Base-by-base conservation (phyloP, 2,329 filamentous ascomycete species). In the Alternaria sp. region DNA sequence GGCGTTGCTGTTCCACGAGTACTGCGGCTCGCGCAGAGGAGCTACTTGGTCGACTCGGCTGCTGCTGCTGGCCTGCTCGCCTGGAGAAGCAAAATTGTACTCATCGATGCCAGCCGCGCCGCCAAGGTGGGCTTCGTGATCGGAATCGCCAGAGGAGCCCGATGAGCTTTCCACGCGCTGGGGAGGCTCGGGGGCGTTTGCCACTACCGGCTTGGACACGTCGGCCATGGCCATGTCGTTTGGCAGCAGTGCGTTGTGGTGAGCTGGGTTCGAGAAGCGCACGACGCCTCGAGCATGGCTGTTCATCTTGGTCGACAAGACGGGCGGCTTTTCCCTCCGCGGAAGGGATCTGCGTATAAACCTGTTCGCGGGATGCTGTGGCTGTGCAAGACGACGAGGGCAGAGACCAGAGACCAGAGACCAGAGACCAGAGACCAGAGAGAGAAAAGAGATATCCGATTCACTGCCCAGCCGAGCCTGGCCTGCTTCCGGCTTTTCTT, bases 61-160 rank as follows among this genome's bases (percentile, higher is more conserved):
- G 23, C 3, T 42, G 45, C 71, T 69, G 14, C n/a, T 39, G 24
- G 72, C 63, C 29, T 72, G 65, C 51, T 67, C 52, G 39, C 78
- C 61, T 63, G 77, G 65, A n/a, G 78, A 74, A 28, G 77, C 74
- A 71, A 79, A 80, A 46, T 77, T 70, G 55, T 75, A 75, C 44
- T 74, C 69, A 54, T 76, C 72, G 60, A 72, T 71, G 54, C 84
- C 74, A 37, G 77, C 79, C 33, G 79, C 82, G 67, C 77, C 82
- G 67, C 77, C 75, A 63, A 78, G 78, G 60, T 77, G 77, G 67
- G 82, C 76, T 34, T 73, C 71, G 56, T 77, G 82, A 63, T 79
- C 78, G 40, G 72, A 71, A 48, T 78, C 75, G 48, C 77, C 80
- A 23, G 81, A 82, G 11, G 81, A 82, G 41, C 71, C 78, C 17